Evolutionary conservation across 371 early-diverging fungal genomes (phyloP).

Genomic region (Apophysomyces elegans): DNA sequence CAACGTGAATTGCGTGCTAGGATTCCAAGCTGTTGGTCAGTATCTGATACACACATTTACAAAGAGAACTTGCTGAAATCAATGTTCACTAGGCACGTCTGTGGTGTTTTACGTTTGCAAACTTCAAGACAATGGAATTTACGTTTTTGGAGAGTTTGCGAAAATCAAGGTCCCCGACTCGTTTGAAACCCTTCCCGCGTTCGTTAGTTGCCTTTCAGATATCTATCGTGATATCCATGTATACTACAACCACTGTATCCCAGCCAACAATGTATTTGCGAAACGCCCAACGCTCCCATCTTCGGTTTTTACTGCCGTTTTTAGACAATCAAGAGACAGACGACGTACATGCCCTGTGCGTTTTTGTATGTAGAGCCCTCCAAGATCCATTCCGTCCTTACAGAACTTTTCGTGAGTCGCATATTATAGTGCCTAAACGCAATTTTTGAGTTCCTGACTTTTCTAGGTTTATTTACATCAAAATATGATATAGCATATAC

Average conservation of each 20-base stretch:
- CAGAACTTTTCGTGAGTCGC: too few species aligned
- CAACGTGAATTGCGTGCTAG: background rate
- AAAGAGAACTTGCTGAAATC: background rate
- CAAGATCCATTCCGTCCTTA: too few species aligned
- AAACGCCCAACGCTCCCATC: background rate
- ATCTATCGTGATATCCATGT: background rate
- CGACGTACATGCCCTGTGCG: too few species aligned
- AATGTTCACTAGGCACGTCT: background rate
- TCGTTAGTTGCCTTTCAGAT: background rate
- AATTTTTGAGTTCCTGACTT: too few species aligned
- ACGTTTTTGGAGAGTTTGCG: background rate
- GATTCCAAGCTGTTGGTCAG: constrained; percentile 3
- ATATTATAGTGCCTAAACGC: too few species aligned
- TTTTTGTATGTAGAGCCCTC: too few species aligned
- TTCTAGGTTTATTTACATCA: too few species aligned
- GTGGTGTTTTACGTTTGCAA: background rate
- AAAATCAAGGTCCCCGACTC: background rate
- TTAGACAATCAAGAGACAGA: too few species aligned
- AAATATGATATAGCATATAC: too few species aligned
- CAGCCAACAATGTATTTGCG: background rate
- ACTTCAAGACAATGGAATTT: too few species aligned
- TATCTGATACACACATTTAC: background rate
- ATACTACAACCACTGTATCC: background rate
- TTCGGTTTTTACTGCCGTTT: too few species aligned
- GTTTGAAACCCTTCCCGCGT: background rate